Conservation (phyloP, 1,139 yeast genomes). For the Yamadazyma friedrichii region DNA sequence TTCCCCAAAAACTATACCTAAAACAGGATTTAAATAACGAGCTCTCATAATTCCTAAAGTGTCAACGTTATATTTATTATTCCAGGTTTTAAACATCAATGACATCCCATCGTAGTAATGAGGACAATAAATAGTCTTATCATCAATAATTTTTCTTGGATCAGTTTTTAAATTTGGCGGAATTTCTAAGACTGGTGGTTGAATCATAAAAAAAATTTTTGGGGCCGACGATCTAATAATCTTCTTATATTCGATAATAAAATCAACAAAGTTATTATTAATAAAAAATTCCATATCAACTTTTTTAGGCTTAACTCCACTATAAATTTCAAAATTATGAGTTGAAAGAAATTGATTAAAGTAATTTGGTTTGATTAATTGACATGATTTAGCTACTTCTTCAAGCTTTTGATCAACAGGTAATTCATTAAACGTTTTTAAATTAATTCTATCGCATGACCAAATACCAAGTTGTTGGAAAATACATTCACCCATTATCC, state of each 20-base stretch:
- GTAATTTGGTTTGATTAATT: slow-evolving; percentile 29
- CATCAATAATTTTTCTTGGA: slow-evolving; percentile 51
- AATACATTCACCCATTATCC: slow-evolving; percentile 76
- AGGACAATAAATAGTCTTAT: slow-evolving; percentile 71
- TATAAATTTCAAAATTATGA: slow-evolving; percentile 20
- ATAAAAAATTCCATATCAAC: slow-evolving; percentile 61
- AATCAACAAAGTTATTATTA: slow-evolving; percentile 60
- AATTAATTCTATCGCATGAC: slow-evolving; percentile 41
- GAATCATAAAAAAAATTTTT: slow-evolving; percentile 61
- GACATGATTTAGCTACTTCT: slow-evolving; percentile 26
- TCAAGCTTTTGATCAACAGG: slow-evolving; percentile 30
- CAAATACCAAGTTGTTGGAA: slow-evolving; percentile 81
- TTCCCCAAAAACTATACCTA: slow-evolving; percentile 82
- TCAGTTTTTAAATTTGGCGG: slow-evolving; percentile 70
- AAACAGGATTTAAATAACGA: slow-evolving; percentile 67
- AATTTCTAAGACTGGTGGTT: slow-evolving; percentile 77
- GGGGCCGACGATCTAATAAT: slow-evolving; percentile 47
- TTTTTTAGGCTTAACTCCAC: slow-evolving; percentile 23
- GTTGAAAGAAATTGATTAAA: slow-evolving; percentile 28
- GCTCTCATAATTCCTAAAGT: slow-evolving; percentile 89
- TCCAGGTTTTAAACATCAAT: slow-evolving; percentile 85
- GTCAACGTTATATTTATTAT: slow-evolving; percentile 73
- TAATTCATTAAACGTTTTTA: slow-evolving; percentile 18
- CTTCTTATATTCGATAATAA: slow-evolving; percentile 49
- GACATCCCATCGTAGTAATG: slow-evolving; percentile 95